Evolutionary conservation across 2,329 filamentous ascomycete species (phyloP), one percentile per base, ranked within the genome.

Genomic region (Hypoxylon sp.): DNA sequence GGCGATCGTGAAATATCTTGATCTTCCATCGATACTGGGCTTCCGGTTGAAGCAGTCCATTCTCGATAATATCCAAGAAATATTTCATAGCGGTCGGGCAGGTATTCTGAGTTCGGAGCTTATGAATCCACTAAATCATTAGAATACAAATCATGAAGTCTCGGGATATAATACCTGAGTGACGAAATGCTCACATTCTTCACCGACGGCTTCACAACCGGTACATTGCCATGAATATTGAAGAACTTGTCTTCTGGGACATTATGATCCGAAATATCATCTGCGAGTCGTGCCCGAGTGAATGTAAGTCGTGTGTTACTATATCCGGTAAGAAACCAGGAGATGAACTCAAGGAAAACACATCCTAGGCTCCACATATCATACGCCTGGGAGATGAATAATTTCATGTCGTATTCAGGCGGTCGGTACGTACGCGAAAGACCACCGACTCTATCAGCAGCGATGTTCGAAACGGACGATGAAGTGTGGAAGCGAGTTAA

Each of bases 301-400:
- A 67, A 71, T 17, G 5, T 50, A 9, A n/a, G 9, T 14, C 29
- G 46, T 17, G 47, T 55, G 3, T 53, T 19, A 10, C 46, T 24
- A 35, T 31, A 31, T 31, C 67, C 67, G 2, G 54, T 19, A 17
- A 66, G 50, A 51, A 64, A 63, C 67, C 67, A 70, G n/a, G 61
- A 58, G n/a, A 67, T 33, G 29, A 70, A 67, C 22, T 70, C 67
- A 2, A 70, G 63, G 29, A 56, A 62, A 8, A 70, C 29, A 47
- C 67, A 70, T 6, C 67, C 67, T 39, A 70, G 48, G 22, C 55
- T 62, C 67, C 67, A 70, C 57, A 70, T 56, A 47, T 70, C 67
- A 33, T 67, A 70, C 1, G 60, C 56, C 35, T 58, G 64, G 2
- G 63, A 67, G 10, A 65, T 59, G 5, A 6, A 31, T 13, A 13